Evolutionary conservation across 2,329 filamentous ascomycete species (phyloP).

Genomic region (Lomentospora prolificans): DNA sequence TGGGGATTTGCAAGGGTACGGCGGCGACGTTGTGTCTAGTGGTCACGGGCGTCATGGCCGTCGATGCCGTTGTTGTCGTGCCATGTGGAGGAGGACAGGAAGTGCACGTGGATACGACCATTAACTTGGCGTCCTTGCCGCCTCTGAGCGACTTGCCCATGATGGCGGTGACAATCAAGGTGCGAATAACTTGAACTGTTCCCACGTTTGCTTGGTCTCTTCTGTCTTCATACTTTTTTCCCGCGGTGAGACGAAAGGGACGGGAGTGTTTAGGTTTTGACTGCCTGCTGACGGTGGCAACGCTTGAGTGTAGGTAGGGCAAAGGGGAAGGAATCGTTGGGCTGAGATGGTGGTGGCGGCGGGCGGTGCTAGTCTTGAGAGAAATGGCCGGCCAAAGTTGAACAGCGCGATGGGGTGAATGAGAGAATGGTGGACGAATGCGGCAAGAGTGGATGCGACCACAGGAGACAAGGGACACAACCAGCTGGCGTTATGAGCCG

Average conservation of each 20-base stretch:
- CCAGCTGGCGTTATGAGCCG: too few relatives aligned
- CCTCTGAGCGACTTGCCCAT: slow-evolving; percentile 6
- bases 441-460: neutral
- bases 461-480: too few relatives aligned
- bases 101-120: neutral
- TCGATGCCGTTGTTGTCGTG: neutral
- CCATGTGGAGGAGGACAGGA: neutral
- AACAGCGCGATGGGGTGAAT: neutral
- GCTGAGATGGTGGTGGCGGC: neutral
- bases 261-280: neutral
- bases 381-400: too few relatives aligned
- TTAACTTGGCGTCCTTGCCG: slow-evolving; percentile 4
- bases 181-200: neutral
- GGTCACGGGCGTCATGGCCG: neutral
- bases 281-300: neutral
- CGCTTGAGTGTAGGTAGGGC: neutral
- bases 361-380: neutral
- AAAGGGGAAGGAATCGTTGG: neutral
- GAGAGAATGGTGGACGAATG: neutral
- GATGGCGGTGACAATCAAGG: neutral
- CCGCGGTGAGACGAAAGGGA: neutral
- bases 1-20: slow-evolving; percentile 34
- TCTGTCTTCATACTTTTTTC: slow-evolving; percentile 7
- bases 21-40: slow-evolving; percentile 3
- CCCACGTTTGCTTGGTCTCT: neutral